phyloP scores from a whole-genome alignment of 345 rosid species.

The Acer saccharum region DNA sequence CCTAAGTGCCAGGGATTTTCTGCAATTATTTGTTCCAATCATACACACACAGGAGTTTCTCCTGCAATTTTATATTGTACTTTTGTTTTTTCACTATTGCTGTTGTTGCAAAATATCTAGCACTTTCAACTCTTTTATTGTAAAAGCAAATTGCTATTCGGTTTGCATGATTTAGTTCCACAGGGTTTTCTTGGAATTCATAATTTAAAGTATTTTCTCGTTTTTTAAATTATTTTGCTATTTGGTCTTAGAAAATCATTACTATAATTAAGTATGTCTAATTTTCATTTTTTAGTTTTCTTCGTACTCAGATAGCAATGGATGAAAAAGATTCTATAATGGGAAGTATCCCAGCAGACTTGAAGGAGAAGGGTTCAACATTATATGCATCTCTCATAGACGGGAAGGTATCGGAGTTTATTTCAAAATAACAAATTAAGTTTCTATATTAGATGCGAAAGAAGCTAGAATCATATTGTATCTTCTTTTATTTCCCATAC shows the following conservation, averaged over 20 bases:
- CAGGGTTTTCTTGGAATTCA: not conserved
- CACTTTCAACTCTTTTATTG: not conserved
- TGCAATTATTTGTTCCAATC: not conserved
- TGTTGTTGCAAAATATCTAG: not conserved
- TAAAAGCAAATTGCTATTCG: not conserved
- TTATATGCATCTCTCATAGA: slow-evolving; percentile 71
- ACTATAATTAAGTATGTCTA: not conserved
- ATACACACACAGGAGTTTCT: not conserved
- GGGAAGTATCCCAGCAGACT: slow-evolving; percentile 74
- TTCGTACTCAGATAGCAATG: slow-evolving; percentile 60
- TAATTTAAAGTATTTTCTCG: not conserved
- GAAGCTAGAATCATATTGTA: slow-evolving; percentile 4
- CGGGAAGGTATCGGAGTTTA: slow-evolving; percentile 59
- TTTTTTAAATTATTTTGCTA: not conserved
- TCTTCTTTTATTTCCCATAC: slow-evolving; percentile 7
- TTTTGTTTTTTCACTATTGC: not conserved
- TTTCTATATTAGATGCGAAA: slow-evolving; percentile 12
- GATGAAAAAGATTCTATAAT: slow-evolving; percentile 75
- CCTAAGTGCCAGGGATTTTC: not conserved
- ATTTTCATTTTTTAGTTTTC: not conserved
- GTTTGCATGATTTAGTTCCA: not conserved
- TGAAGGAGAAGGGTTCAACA: slow-evolving; percentile 67
- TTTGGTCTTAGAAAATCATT: not conserved
- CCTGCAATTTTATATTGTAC: not conserved
- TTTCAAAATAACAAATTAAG: slow-evolving; percentile 10